phyloP scores from a whole-genome alignment of 441 rosid genomes.

The Bocquillonia castaneifolia region DNA sequence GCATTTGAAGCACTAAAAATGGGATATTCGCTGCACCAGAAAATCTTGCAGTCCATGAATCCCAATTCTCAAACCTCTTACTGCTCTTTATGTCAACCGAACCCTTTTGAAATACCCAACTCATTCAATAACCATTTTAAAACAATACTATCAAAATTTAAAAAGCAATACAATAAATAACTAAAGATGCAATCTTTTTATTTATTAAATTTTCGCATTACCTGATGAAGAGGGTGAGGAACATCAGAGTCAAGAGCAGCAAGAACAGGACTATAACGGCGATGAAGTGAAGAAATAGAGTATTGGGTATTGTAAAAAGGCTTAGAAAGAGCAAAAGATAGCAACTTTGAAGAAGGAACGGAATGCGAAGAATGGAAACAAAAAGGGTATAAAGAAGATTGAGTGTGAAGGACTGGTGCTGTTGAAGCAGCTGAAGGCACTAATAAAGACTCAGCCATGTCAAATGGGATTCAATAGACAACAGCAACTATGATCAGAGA shows the following conservation, averaged over 20 bases:
- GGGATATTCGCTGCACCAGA: constrained; percentile 72
- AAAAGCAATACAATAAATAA: neutral
- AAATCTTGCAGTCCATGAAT: constrained; percentile 76
- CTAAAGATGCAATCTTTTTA: neutral
- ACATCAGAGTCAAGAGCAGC: constrained; percentile 63
- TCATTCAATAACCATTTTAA: neutral
- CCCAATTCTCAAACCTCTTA: constrained; percentile 57
- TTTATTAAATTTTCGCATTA: constrained; percentile 14
- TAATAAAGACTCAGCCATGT: constrained; percentile 32
- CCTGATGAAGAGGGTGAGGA: constrained; percentile 51
- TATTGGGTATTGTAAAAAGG: constrained; percentile 3
- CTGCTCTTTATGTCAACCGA: constrained; percentile 31
- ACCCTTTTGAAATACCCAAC: constrained; percentile 34
- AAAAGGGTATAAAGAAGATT: constrained; percentile 17
- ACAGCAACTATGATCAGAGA: neutral
- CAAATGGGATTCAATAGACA: no score
- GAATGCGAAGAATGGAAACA: constrained; percentile 10
- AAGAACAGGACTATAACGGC: constrained; percentile 33
- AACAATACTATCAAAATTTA: neutral
- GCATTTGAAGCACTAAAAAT: constrained; percentile 72
- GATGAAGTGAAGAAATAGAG: constrained; percentile 31
- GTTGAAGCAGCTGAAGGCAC: constrained; percentile 18
- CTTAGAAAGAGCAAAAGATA: constrained; percentile 8
- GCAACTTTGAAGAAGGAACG: neutral
- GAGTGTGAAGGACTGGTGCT: neutral